Percentiles rank a stretch among this genome's conserved stretches.
Conservation (phyloP, 108 stramenopile species). For the Cylindrotheca fusiformis region DNA sequence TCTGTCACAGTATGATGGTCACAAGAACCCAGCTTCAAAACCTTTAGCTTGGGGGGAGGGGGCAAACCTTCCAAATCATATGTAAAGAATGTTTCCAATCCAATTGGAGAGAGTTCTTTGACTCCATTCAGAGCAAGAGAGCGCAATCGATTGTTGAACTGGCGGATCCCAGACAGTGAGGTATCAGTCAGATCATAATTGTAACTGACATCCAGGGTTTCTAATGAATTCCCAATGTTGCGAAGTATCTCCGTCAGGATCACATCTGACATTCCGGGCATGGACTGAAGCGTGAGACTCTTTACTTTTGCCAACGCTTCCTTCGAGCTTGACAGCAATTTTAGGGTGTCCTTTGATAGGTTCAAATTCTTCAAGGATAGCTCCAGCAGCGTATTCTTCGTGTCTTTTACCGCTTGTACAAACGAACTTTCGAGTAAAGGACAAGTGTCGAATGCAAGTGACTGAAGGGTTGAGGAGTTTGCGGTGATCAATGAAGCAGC, state of each 20-base stretch:
- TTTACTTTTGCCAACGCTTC: conserved; percentile 51
- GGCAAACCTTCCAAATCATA: conserved; percentile 50
- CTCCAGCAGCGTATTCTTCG: conserved; percentile 43
- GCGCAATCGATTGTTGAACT: conserved; percentile 47
- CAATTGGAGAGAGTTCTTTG: conserved; percentile 59
- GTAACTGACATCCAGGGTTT: conserved; percentile 60
- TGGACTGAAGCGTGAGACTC: conserved; percentile 52
- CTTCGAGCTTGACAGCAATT: conserved; percentile 30
- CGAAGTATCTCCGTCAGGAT: conserved; percentile 44
- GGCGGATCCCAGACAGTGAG: conserved; percentile 60
- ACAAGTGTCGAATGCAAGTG: conserved; percentile 72
- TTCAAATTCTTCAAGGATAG: conserved; percentile 63
- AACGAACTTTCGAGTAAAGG: conserved; percentile 56
- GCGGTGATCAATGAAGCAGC: conserved; percentile 50
- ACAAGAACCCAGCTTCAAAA: conserved; percentile 51
- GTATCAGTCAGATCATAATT: conserved; percentile 66
- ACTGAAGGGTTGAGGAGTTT: conserved; percentile 49
- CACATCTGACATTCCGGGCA: conserved; percentile 50
- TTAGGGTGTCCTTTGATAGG: conserved; percentile 38
- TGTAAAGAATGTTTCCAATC: conserved; percentile 72
- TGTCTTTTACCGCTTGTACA: conserved; percentile 34
- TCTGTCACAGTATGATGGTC: conserved; percentile 72
- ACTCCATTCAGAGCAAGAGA: conserved; percentile 55
- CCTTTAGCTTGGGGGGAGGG: conserved; percentile 62
- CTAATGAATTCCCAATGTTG: conserved; percentile 37